Evolutionary conservation across 331 rosid genomes (phyloP), one percentile per base, ranked within the genome.

Genomic region (Spiraea crenata): DNA sequence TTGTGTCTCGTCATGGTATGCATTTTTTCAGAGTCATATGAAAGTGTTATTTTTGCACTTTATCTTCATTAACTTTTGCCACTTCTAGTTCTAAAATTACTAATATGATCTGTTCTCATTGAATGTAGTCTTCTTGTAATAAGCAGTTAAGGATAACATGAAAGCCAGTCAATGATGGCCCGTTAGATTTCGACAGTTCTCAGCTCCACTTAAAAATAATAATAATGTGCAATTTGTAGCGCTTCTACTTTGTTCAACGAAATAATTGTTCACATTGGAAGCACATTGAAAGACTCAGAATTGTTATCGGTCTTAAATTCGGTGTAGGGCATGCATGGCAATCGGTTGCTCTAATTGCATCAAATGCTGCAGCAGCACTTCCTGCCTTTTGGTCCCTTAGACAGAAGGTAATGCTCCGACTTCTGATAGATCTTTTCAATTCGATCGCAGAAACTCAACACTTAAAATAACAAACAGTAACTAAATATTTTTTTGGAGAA

Each of bases 371-470:
- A 8, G 99, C 99, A 63, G 79, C 79, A 73, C 82, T 93, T 69
- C 99, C 99, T 47, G 97, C 99, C 25, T 83, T 77, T 71, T 89
- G 97, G 96, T 88, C 97, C 38, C 97, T 93, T 74, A 85, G 85
- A 67, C 85, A 85, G 70, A 93, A 82, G 96, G 99, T 89, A 77
- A 63, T 51, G 75, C 55, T 79, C 38, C 1, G 37, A 44, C 48
- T n/a, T 54, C 35, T 38, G 11, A 41, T 31, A 51, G 14, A 16
- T 64, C 64, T 51, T 70, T 78, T 55, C 25, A 47, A 44, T 15
- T 67, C 25, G 59, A 65, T 60, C 68, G 37, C 74, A 63, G 47
- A 57, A 17, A 39, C 58, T 65, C 42, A 49, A 46, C 64, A 34
- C 46, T 63, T 48, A 57, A 54, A 55, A 17, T 11, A 40, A 25